Percentiles rank a stretch among this genome's conserved stretches.
phyloP scores from a whole-genome alignment of 2,329 filamentous ascomycete species.

The Phaeosphaeriaceae sp. region DNA sequence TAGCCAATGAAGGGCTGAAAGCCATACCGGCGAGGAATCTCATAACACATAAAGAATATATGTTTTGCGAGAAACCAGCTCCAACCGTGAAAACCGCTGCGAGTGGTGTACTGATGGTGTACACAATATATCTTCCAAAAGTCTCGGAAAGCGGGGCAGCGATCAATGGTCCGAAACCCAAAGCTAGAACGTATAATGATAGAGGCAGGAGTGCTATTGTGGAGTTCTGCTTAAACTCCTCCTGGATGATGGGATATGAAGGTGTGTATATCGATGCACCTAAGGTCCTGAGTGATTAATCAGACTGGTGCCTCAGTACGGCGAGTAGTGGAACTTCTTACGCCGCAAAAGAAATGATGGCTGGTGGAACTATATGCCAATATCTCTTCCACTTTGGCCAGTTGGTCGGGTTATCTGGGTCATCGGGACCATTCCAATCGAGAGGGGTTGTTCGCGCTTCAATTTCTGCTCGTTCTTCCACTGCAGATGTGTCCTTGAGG shows the following conservation, averaged over 20 bases:
- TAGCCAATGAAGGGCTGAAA: slow-evolving; percentile 41
- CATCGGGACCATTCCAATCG: slow-evolving; percentile 1
- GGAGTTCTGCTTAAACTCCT: too few relatives aligned
- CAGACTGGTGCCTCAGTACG: too few relatives aligned
- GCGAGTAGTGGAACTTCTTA: background rate
- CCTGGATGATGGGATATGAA: too few relatives aligned
- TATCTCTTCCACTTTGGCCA: slow-evolving; percentile 2
- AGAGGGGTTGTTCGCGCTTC: background rate
- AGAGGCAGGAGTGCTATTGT: slow-evolving; percentile 40
- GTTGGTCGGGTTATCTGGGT: slow-evolving; percentile 1
- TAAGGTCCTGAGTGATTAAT: too few relatives aligned
- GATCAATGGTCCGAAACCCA: slow-evolving; percentile 64
- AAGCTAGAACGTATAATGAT: slow-evolving; percentile 63
- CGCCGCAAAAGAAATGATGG: slow-evolving; percentile 1
- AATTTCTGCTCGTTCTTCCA: background rate
- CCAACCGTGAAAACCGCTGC: slow-evolving; percentile 60
- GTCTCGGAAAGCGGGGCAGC: slow-evolving; percentile 64
- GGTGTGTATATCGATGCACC: too few relatives aligned
- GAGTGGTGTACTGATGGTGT: slow-evolving; percentile 68
- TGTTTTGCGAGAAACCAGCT: slow-evolving; percentile 61
- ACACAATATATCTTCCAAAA: slow-evolving; percentile 65
- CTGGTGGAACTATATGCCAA: slow-evolving; percentile 2
- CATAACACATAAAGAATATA: slow-evolving; percentile 72
- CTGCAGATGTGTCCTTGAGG: too few relatives aligned
- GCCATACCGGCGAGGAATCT: slow-evolving; percentile 57